These are phyloP conservation scores for Magnaporthiopsis rhizophila DNA, from an alignment of 2,329 filamentous ascomycete species.

Conservation along the genomic window DNA sequence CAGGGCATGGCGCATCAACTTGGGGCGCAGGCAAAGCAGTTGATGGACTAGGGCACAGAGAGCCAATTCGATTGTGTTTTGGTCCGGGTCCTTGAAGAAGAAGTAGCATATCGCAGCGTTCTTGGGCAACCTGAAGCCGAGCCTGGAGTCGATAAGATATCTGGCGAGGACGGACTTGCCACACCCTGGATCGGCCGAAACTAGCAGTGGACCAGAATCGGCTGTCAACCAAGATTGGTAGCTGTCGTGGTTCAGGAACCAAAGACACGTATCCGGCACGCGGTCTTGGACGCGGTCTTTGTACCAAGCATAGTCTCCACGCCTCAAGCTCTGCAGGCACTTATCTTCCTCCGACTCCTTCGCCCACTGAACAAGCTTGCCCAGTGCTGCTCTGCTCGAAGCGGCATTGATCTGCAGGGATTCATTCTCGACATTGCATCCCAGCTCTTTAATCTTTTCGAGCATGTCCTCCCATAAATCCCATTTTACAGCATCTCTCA, in stretches of 20 bases:
- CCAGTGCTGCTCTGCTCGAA: slow-evolving; percentile 2
- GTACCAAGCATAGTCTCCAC: slow-evolving; percentile 14
- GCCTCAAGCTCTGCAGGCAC: slow-evolving; percentile 3
- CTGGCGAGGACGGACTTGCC: slow-evolving; percentile 30
- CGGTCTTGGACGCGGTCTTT: slow-evolving; percentile 19
- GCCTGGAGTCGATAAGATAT: slow-evolving; percentile 21
- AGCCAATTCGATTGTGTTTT: slow-evolving; percentile 25
- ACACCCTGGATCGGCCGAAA: slow-evolving; percentile 31
- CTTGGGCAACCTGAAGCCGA: slow-evolving; percentile 19
- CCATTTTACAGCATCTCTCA: slow-evolving; percentile 7
- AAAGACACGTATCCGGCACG: slow-evolving; percentile 22
- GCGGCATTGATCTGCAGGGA: slow-evolving; percentile 2
- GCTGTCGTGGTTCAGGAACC: slow-evolving; percentile 22
- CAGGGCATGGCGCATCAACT: slow-evolving; percentile 25
- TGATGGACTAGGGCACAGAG: slow-evolving; percentile 34
- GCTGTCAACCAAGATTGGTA: slow-evolving; percentile 22
- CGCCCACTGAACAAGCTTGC: slow-evolving; percentile 13
- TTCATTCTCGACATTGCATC: background rate
- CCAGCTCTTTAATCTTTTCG: slow-evolving; percentile 4
- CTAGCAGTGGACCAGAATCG: slow-evolving; percentile 21
- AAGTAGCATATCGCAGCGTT: slow-evolving; percentile 29
- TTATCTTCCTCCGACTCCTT: slow-evolving; percentile 17
- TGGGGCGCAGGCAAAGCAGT: slow-evolving; percentile 23
- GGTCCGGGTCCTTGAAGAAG: slow-evolving; percentile 33
- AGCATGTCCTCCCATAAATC: slow-evolving; percentile 7